phyloP scores from a whole-genome alignment of 495 filamentous ascomycete species.

The Pseudomonodictys pantanalensis region DNA sequence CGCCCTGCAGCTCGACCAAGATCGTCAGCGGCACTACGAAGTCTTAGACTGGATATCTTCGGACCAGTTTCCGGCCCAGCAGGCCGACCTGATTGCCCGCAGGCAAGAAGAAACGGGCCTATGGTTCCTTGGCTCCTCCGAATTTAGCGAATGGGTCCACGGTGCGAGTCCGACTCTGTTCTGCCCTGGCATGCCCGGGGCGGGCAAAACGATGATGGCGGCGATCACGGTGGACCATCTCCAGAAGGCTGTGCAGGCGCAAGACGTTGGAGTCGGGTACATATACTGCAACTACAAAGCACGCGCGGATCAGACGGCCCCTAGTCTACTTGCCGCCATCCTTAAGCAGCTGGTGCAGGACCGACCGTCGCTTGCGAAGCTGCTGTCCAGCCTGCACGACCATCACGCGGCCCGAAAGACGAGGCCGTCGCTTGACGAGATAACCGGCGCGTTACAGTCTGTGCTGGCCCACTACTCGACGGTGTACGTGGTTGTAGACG shows the following conservation, averaged over 20 bases:
- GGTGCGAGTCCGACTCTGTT: constrained; percentile 33
- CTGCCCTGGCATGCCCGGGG: constrained; percentile 42
- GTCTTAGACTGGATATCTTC: constrained; percentile 19
- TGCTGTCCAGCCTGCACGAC: neutral
- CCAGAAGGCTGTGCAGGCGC: neutral
- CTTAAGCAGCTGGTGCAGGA: constrained; percentile 43
- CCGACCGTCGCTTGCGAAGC: constrained; percentile 18
- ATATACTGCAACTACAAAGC: constrained; percentile 45
- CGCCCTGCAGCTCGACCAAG: no score
- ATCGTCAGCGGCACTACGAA: neutral
- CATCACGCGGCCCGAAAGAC: constrained; percentile 4
- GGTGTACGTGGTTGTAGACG: constrained; percentile 48
- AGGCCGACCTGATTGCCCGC: constrained; percentile 34
- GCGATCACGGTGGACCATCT: constrained; percentile 37
- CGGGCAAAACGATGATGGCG: constrained; percentile 32
- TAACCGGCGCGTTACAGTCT: constrained; percentile 31
- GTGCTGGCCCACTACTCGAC: constrained; percentile 32
- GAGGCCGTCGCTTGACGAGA: constrained; percentile 5
- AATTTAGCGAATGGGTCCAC: constrained; percentile 36
- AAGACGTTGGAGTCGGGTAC: constrained; percentile 41
- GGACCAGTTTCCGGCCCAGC: constrained; percentile 25
- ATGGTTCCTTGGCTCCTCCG: neutral
- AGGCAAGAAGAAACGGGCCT: neutral
- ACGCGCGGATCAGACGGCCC: constrained; percentile 41
- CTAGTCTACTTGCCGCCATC: constrained; percentile 43